A percentile compares a stretch with the other conserved stretches of the same genome.
Conservation (phyloP, 495 filamentous ascomycete genomes). For the Podospora sp. region DNA sequence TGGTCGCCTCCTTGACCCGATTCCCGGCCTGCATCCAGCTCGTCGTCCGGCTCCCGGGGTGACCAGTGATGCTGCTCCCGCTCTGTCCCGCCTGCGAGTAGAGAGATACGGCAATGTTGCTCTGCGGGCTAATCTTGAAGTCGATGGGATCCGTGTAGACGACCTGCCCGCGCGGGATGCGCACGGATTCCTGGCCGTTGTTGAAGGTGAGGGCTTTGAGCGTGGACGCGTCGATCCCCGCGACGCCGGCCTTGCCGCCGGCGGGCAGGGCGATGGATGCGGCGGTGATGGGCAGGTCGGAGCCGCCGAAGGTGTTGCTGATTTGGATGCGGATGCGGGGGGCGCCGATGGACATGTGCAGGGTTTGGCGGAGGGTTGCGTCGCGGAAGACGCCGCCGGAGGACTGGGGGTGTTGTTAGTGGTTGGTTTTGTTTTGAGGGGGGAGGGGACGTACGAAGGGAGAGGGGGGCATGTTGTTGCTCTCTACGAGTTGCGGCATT, state of each 20-base stretch:
- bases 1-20: slow-evolving; percentile 47
- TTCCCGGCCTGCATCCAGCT: slow-evolving; percentile 62
- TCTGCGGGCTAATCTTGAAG: slow-evolving; percentile 50
- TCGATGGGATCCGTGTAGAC: slow-evolving; percentile 66
- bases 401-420: slow-evolving; percentile 17
- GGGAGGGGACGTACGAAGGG: slow-evolving; percentile 55
- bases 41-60: slow-evolving; percentile 70
- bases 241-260: slow-evolving; percentile 53
- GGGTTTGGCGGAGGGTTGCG: slow-evolving; percentile 68
- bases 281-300: slow-evolving; percentile 61
- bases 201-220: slow-evolving; percentile 60
- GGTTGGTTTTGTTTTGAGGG: slow-evolving; percentile 2
- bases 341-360: slow-evolving; percentile 59
- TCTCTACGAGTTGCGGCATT: slow-evolving; percentile 69
- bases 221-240: slow-evolving; percentile 53
- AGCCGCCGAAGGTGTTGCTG: slow-evolving; percentile 68
- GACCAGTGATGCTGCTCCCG: slow-evolving; percentile 60
- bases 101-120: slow-evolving; percentile 59
- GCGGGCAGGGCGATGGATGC: slow-evolving; percentile 59
- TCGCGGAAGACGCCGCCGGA: slow-evolving; percentile 45
- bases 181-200: slow-evolving; percentile 50
- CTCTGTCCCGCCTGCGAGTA: slow-evolving; percentile 62
- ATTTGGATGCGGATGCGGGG: slow-evolving; percentile 63
- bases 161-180: slow-evolving; percentile 60
- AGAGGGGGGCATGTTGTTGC: slow-evolving; percentile 59